These are phyloP conservation scores for Metschnikowia picachoensis DNA, from an alignment of 805 yeast genomes.

Conservation along the genomic window DNA sequence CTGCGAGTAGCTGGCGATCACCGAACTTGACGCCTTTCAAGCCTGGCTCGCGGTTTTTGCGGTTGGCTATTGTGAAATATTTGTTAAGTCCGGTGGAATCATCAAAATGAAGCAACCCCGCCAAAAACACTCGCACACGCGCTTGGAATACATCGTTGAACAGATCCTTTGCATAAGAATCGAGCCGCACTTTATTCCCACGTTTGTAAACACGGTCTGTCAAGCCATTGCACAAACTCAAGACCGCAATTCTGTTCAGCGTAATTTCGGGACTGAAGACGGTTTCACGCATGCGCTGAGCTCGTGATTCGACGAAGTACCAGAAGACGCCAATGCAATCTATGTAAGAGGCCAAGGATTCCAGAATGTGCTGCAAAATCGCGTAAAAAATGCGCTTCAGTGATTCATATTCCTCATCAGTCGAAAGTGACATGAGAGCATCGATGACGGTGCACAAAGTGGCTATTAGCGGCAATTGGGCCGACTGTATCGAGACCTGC, in stretches of 20 bases:
- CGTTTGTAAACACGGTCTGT: conserved; percentile 29
- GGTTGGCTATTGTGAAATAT: conserved; percentile 30
- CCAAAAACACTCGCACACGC: conserved; percentile 32
- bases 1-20: conserved; percentile 30
- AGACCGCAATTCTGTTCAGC: conserved; percentile 35
- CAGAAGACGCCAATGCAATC: conserved; percentile 27
- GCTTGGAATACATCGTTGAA: conserved; percentile 37
- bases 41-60: conserved; percentile 23
- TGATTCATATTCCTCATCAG: conserved; percentile 10
- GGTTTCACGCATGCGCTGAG: conserved; percentile 17
- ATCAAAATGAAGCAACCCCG: conserved; percentile 33
- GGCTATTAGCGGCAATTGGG: conserved; percentile 7
- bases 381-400: conserved; percentile 26
- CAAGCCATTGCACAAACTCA: conserved; percentile 37
- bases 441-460: conserved; percentile 26
- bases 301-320: conserved; percentile 35
- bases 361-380: conserved; percentile 22
- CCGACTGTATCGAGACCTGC: neutral
- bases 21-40: conserved; percentile 16
- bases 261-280: conserved; percentile 28
- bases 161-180: conserved; percentile 35
- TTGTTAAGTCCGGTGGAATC: conserved; percentile 45
- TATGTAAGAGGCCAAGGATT: conserved; percentile 21
- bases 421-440: conserved; percentile 20
- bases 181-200: conserved; percentile 20